Percentiles rank a stretch among this genome's conserved stretches.
phyloP scores from a whole-genome alignment of 352 stramenopile genomes.

The Globisporangium nagaii region DNA sequence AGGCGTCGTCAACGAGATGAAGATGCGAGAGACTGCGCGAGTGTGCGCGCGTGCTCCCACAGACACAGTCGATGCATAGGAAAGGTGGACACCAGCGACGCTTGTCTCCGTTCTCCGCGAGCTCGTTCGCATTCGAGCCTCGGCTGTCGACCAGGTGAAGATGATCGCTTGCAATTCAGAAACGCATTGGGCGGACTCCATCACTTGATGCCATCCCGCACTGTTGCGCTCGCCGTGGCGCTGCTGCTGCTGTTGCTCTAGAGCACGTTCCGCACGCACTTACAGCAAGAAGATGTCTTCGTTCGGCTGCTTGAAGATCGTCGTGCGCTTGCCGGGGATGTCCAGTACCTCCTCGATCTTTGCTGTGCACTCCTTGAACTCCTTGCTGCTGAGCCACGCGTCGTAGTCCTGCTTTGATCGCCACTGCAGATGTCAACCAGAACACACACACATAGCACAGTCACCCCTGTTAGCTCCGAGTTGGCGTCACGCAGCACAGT shows the following conservation, averaged over 20 bases:
- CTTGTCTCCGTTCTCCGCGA: not conserved
- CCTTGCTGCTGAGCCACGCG: slow-evolving; percentile 67
- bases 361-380: slow-evolving; percentile 72
- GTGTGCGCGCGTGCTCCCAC: too few relatives aligned
- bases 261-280: not conserved
- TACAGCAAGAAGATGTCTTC: slow-evolving; percentile 86
- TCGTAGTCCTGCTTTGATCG: slow-evolving; percentile 78
- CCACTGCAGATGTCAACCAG: slow-evolving; percentile 38
- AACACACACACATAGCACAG: slow-evolving; percentile 1
- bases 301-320: slow-evolving; percentile 73
- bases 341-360: slow-evolving; percentile 87
- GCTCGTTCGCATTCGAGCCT: not conserved
- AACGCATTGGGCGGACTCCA: too few relatives aligned
- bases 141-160: not conserved
- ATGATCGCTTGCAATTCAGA: too few relatives aligned
- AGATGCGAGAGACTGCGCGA: too few relatives aligned
- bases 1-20: too few relatives aligned
- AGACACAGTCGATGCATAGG: not conserved
- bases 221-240: not conserved
- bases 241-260: not conserved
- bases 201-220: too few relatives aligned
- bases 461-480: not conserved
- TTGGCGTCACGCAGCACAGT: not conserved
- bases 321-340: slow-evolving; percentile 79
- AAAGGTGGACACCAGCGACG: not conserved